Percentiles rank a stretch among this genome's conserved stretches.
Evolutionary conservation across 805 yeast genomes (phyloP).

Genomic region (Candida caryicola): DNA sequence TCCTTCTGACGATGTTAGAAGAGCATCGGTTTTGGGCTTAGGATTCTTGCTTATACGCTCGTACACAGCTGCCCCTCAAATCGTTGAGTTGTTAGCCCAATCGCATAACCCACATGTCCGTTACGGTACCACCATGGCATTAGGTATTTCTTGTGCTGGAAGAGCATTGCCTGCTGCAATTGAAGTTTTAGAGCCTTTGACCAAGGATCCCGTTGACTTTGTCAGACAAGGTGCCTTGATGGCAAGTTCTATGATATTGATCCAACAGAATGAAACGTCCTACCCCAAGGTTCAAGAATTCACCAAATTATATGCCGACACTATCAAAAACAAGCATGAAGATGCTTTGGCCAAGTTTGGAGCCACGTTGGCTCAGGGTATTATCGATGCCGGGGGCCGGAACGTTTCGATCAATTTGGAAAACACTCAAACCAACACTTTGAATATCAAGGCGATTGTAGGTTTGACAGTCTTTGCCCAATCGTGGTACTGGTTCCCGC

Average conservation of each 20-base stretch:
- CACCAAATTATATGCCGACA: slow-evolving; percentile 69
- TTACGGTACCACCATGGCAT: slow-evolving; percentile 96
- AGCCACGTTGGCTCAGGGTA: slow-evolving; percentile 95
- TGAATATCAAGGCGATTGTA: slow-evolving; percentile 87
- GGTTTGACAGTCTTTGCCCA: slow-evolving; percentile 89
- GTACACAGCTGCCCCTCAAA: slow-evolving; percentile 89
- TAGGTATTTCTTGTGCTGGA: slow-evolving; percentile 97
- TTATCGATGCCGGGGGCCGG: slow-evolving; percentile 97
- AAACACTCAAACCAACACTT: slow-evolving; percentile 81
- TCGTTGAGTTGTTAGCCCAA: slow-evolving; percentile 88
- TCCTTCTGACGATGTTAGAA: slow-evolving; percentile 92
- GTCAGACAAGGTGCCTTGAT: slow-evolving; percentile 97
- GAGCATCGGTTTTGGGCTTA: slow-evolving; percentile 88
- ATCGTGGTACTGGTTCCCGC: slow-evolving; percentile 98
- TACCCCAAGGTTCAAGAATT: slow-evolving; percentile 77
- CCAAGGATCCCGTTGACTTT: slow-evolving; percentile 92
- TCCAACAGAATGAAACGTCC: slow-evolving; percentile 80
- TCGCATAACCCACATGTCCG: slow-evolving; percentile 98
- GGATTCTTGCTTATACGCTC: slow-evolving; percentile 91
- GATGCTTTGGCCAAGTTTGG: slow-evolving; percentile 98
- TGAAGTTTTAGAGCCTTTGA: slow-evolving; percentile 87
- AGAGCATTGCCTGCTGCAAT: slow-evolving; percentile 84
- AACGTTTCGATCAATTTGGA: slow-evolving; percentile 93
- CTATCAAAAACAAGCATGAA: slow-evolving; percentile 85
- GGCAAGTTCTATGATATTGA: slow-evolving; percentile 85